Conservation (phyloP, 805 yeast genomes). For the Myxozyma neotropica region DNA sequence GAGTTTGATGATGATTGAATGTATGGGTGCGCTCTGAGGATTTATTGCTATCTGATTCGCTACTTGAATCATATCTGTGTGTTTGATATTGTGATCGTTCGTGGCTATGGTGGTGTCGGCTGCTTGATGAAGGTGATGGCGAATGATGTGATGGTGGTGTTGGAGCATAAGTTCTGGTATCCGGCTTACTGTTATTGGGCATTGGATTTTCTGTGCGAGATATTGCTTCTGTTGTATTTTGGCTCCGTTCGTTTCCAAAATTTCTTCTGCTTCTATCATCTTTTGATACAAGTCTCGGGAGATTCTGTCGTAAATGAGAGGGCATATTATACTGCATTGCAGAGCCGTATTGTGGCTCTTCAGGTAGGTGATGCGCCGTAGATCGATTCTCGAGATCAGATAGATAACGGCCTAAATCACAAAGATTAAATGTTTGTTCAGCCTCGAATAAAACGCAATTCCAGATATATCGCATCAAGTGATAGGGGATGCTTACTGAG, state of each 20-base stretch:
- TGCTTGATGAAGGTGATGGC: background rate
- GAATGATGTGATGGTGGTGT: background rate
- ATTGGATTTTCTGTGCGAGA: background rate
- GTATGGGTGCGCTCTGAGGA: background rate
- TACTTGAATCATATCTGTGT: conserved; percentile 1
- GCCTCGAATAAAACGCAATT: no score
- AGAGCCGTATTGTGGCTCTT: background rate
- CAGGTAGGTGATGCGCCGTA: background rate
- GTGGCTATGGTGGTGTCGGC: background rate
- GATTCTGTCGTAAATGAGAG: background rate
- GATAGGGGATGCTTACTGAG: conserved; percentile 17
- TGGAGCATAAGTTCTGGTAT: background rate
- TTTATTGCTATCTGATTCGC: conserved; percentile 3
- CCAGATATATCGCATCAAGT: no score
- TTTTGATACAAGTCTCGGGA: background rate
- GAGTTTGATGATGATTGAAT: background rate
- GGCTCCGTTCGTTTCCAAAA: conserved; percentile 13
- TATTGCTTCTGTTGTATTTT: background rate
- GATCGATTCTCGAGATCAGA: conserved; percentile 22
- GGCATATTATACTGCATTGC: background rate
- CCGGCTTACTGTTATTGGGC: background rate
- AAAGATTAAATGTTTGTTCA: no score
- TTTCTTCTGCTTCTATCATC: conserved; percentile 2
- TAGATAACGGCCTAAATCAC: conserved; percentile 16
- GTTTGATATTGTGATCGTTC: background rate